Base-by-base conservation (phyloP, 805 yeast genomes). In the Teunomyces funiuensis region DNA sequence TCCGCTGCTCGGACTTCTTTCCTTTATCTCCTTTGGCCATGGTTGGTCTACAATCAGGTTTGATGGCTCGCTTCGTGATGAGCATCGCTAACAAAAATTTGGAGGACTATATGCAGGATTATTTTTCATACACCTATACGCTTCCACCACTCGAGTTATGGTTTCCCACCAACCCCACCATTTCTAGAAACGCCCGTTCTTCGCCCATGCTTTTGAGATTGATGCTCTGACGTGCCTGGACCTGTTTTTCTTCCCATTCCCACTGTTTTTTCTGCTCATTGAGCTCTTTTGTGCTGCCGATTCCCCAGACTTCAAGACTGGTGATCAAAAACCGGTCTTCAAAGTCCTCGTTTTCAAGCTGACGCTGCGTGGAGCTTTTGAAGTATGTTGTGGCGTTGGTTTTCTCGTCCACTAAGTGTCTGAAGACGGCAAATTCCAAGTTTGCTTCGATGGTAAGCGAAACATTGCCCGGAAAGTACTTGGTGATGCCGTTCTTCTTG, bases 211-310 rank as follows among this genome's bases (percentile, higher is more conserved):
- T 77, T 39, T 76, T 72, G 23, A 82, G 50, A 54, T 89, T 88
- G 2, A 89, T 76, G 20, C 77, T 72, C 52, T 83, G 85, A 39
- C 97, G 71, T 27, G 88, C 82, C 51, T 80, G 76, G 0, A 95
- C 95, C 57, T 88, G 96, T 37, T 80, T 71, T 55, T 83, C 85
- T 57, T 91, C 97, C 97, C 97, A 89, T 52, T 83, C 89, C 93
- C 96, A 85, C 45, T 77, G 76, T 52, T 77, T 79, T 34, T 74
- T 69, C 62, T 90, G 97, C 46, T 84, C 90, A 22, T 76, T 83
- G 36, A 89, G 65, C 50, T 88, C 95, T 45, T 82, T 79, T 7
- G 77, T 80, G 6, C 87, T 80, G 1, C 97, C 98, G 43, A 88
- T 77, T 0, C 98, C 98, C 90, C 93, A 86, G 0, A 89, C 95